Evolutionary conservation across 2,329 filamentous ascomycete species (phyloP).

Genomic region (Penicillium janthinellum): DNA sequence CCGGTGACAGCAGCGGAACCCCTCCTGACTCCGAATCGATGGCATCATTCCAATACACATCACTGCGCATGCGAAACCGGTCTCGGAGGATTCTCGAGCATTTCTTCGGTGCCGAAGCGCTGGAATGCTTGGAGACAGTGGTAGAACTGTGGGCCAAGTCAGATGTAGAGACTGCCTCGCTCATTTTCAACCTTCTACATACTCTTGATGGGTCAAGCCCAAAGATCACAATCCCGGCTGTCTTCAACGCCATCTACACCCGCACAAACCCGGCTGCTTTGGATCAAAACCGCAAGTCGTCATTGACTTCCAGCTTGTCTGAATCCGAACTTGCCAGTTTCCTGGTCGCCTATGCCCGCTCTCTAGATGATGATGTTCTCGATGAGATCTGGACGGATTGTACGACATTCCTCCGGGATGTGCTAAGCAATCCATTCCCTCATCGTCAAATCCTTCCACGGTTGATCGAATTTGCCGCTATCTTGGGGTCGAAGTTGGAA

Average conservation of each 20-base stretch:
- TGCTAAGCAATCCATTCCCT: conserved; percentile 90
- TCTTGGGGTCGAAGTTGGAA: conserved; percentile 91
- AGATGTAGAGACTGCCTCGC: conserved; percentile 55
- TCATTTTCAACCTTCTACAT: conserved; percentile 83
- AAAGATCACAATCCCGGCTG: conserved; percentile 85
- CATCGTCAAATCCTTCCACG: conserved; percentile 87
- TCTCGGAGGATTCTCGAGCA: conserved; percentile 87
- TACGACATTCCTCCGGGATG: conserved; percentile 83
- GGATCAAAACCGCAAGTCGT: conserved; percentile 79
- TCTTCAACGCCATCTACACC: conserved; percentile 96
- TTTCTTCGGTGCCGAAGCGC: conserved; percentile 84
- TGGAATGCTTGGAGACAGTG: conserved; percentile 91
- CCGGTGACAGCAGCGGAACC: conserved; percentile 50
- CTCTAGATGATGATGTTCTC: conserved; percentile 93
- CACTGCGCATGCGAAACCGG: conserved; percentile 84
- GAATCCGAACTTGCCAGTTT: conserved; percentile 87
- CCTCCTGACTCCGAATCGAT: conserved; percentile 66
- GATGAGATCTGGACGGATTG: conserved; percentile 98
- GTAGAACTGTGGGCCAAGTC: conserved; percentile 76
- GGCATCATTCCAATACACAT: conserved; percentile 88
- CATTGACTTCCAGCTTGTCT: conserved; percentile 78
- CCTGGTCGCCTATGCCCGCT: conserved; percentile 83
- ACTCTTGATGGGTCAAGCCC: conserved; percentile 89
- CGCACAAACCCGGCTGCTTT: conserved; percentile 82
- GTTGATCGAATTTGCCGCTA: conserved; percentile 83